phyloP scores from a whole-genome alignment of 2,329 filamentous ascomycete species.

The Colletotrichum filicis region DNA sequence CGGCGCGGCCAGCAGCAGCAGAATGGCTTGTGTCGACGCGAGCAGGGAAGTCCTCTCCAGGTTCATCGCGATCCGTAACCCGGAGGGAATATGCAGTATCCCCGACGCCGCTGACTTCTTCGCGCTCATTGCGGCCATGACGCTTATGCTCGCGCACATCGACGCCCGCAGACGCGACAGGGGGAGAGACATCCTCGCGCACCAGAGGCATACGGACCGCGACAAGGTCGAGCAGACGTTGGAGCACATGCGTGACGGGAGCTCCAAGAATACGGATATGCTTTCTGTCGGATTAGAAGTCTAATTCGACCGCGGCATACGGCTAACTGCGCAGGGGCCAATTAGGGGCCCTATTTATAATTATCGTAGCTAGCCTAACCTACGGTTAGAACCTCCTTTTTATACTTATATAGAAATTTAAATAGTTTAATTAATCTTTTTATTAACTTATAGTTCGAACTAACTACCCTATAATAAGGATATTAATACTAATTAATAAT shows the following conservation, averaged over 20 bases:
- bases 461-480: too few relatives aligned
- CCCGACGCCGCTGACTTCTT: constrained; percentile 50
- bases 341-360: too few relatives aligned
- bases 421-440: too few relatives aligned
- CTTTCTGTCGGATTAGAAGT: too few relatives aligned
- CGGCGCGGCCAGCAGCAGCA: constrained; percentile 42
- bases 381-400: too few relatives aligned
- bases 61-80: constrained; percentile 46
- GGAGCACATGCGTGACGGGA: constrained; percentile 46
- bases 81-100: constrained; percentile 37
- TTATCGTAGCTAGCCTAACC: too few relatives aligned
- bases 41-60: constrained; percentile 50
- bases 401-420: too few relatives aligned
- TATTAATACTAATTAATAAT: too few relatives aligned
- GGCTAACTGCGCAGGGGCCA: too few relatives aligned
- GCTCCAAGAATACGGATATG: constrained; percentile 42
- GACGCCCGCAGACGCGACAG: constrained; percentile 40
- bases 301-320: too few relatives aligned
- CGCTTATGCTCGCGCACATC: constrained; percentile 50
- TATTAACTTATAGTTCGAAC: too few relatives aligned
- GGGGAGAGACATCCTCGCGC: constrained; percentile 43
- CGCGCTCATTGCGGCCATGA: constrained; percentile 49
- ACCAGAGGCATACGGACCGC: constrained; percentile 53
- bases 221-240: constrained; percentile 51
- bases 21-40: constrained; percentile 49